Base-by-base conservation (phyloP, 768 basidiomycete species). In the Suillus decipiens region DNA sequence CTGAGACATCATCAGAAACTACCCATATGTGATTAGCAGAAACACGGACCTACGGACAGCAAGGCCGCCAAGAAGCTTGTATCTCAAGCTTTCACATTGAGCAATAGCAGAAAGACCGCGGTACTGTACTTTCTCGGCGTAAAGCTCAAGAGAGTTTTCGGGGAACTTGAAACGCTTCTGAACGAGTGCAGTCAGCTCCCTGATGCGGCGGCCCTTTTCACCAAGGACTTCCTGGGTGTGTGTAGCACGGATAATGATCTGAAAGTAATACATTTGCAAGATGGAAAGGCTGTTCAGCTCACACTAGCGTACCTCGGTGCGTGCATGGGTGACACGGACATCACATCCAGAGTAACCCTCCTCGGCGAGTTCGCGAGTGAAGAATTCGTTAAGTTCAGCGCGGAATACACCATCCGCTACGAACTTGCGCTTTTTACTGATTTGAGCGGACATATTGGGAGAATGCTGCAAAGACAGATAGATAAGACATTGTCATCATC, bases 271-370 rank as follows among this genome's bases (percentile, higher is more conserved):
- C 58, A 47, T 60, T 63, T 24, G 36, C 39, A 41, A 64, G 15
- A 7, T 37, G 22, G 51, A 19, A 59, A 39, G 33, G 31, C 64
- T 59, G 34, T 60, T 36, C 48, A 31, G 33, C 48, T 59, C n/a
- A 56, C 58, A 41, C 33, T 47, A 42, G 66, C 61, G 63, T 75
- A 93, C 93, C 84, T 99, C 97, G 71, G 97, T 99, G 74, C 96
- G 92, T 67, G 96, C 96, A 78, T 99, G 96, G 69, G 97, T 98
- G 66, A 98, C 96, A 74, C 97, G 95, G 78, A 99, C 97, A 81
- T 99, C 97, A 79, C 97, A 99, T 61, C 97, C 97, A 81, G 97
- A 99, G 87, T 99, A 99, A 71, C 96, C 96, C 80, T 99, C 97
- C 81, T 96, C 96, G 61, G 97, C 93, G 72, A 99, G 92, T 80